Percentiles rank a stretch among this genome's conserved stretches.
Conservation (phyloP, 2,329 filamentous ascomycete species). For the Trichoderma sp. region DNA sequence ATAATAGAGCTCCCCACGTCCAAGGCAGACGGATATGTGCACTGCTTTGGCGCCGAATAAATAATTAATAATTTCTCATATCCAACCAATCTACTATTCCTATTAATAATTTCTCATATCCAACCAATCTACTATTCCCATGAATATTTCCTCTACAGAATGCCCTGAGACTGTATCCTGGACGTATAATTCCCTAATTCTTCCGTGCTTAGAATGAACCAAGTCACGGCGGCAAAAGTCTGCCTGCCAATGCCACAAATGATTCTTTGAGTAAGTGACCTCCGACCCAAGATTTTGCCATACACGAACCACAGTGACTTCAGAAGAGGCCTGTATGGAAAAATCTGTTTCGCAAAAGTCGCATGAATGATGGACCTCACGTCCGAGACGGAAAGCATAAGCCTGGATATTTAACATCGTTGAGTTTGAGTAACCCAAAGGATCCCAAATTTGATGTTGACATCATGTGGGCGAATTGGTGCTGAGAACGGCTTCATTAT, state of each 20-base stretch:
- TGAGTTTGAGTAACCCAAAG: background rate
- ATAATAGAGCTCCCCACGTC: background rate
- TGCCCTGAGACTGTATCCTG: background rate
- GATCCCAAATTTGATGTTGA: background rate
- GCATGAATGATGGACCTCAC: background rate
- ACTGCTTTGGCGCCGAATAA: background rate
- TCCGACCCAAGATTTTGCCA: background rate
- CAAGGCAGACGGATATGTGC: background rate
- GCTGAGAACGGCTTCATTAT: background rate
- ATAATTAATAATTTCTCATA: background rate
- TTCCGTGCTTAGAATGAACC: background rate
- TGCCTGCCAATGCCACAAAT: background rate
- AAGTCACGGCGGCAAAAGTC: background rate
- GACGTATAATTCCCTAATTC: background rate
- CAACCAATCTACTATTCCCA: background rate
- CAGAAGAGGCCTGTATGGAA: background rate
- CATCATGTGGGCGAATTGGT: background rate
- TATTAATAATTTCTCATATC: background rate
- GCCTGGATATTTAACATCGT: background rate
- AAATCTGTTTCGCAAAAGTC: background rate
- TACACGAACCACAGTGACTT: background rate
- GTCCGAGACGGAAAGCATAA: background rate
- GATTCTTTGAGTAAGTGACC: background rate
- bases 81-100: background rate
- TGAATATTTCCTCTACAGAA: background rate